These are phyloP conservation scores for Viola odorata DNA, from an alignment of 345 rosid species.

Conservation along the genomic window DNA sequence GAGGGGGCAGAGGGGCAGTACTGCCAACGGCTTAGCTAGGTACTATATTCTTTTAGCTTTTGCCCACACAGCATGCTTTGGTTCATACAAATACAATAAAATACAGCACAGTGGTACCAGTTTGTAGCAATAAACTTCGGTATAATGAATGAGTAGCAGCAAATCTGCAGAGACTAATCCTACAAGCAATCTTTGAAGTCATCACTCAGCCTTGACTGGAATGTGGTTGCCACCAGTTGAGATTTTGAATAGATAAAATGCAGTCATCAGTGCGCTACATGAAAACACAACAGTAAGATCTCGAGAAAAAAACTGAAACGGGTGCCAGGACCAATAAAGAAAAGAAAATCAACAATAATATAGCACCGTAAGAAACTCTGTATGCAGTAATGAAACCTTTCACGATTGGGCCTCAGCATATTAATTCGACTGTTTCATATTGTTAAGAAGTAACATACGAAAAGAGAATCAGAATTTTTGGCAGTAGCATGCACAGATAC, in stretches of 20 bases:
- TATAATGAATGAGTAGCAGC: constrained; percentile 7
- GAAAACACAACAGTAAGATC: constrained; percentile 15
- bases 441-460: too few relatives aligned
- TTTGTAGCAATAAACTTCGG: neutral
- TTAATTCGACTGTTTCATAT: constrained; percentile 1
- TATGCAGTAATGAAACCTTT: neutral
- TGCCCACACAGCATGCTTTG: neutral
- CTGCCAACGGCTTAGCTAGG: neutral
- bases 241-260: constrained; percentile 73
- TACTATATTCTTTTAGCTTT: neutral
- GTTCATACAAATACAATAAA: neutral
- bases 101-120: neutral
- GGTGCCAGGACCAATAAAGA: neutral
- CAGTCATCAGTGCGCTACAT: constrained; percentile 90
- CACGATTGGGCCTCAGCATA: neutral
- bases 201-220: constrained; percentile 67
- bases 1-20: too few relatives aligned
- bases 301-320: constrained; percentile 7
- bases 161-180: constrained; percentile 4
- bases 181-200: neutral
- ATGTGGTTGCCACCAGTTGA: constrained; percentile 81
- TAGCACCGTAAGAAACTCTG: neutral
- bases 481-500: neutral
- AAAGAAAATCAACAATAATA: neutral
- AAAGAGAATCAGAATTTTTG: neutral